Conservation (phyloP, 2,329 filamentous ascomycete species). For the Moelleriella libera region DNA sequence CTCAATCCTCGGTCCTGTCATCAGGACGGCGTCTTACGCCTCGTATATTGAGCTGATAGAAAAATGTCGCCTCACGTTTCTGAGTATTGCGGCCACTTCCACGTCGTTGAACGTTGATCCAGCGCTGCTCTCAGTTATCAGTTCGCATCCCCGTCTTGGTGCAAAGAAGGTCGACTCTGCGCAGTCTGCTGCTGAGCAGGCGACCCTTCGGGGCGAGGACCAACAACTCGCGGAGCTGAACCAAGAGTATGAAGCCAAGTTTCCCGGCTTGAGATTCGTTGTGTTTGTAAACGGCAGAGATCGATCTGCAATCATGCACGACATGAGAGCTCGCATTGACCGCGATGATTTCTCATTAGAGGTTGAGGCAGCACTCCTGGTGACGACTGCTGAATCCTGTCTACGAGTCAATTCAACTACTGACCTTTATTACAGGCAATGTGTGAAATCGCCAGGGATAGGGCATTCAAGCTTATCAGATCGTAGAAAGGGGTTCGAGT, state of each 20-base stretch:
- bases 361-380: constrained; percentile 60
- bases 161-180: constrained; percentile 70
- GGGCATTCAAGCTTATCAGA: constrained; percentile 47
- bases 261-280: constrained; percentile 76
- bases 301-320: constrained; percentile 60
- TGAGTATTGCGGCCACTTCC: constrained; percentile 39
- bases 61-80: constrained; percentile 49
- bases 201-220: constrained; percentile 49
- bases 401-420: constrained; percentile 7
- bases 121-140: constrained; percentile 58
- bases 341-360: constrained; percentile 53
- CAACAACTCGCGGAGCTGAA: constrained; percentile 57
- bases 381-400: constrained; percentile 17
- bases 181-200: constrained; percentile 71
- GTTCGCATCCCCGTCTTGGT: constrained; percentile 72
- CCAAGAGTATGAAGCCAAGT: constrained; percentile 61
- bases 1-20: constrained; percentile 51
- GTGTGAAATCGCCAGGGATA: constrained; percentile 78
- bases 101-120: constrained; percentile 26
- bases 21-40: constrained; percentile 40
- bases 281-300: constrained; percentile 80
- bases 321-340: constrained; percentile 65
- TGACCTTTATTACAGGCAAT: constrained; percentile 43
- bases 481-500: not conserved
- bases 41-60: constrained; percentile 59